Evolutionary conservation across 495 filamentous ascomycete species (phyloP), one percentile per base, ranked within the genome.

Genomic region (Penicillium parvum): DNA sequence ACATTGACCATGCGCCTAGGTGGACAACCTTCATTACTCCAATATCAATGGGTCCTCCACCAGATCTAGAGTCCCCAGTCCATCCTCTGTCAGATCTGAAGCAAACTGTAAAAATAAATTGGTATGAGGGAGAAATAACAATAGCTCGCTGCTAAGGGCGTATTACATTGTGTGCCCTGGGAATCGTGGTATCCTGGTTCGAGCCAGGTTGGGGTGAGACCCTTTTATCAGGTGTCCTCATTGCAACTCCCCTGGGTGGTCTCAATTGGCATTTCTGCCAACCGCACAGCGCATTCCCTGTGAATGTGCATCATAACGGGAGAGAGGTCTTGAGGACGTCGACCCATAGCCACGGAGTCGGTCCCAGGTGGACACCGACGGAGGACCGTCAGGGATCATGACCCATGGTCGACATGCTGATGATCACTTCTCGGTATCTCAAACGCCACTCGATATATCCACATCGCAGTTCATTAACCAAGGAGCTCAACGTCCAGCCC

Each of bases 401-500:
- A n/a, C n/a, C n/a, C n/a, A n/a, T n/a, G 8, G 16, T 30, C 28
- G 8, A 30, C 16, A 15, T 30, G 28, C 12, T 2, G 12, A 30
- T 7, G 28, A 30, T n/a, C 28, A 15, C 28, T n/a, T n/a, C n/a
- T n/a, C n/a, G 28, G 7, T 14, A 30, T 30, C 12, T 30, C 28
- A 30, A 15, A 30, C n/a, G 16, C 16, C 28, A 30, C 12, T 14
- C 2, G 12, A 28, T 10, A 28, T 10, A 28, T 14, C 12, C 12
- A 2, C 28, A 30, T 30, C 5, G 20, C 17, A 29, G 12, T 23
- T 23, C 9, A 14, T 59, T 65, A 95, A 59, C 86, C 84, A 50
- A 98, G 81, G 45, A 96, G 71, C 53, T 96, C 92, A 23, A 98
- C 92, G 71, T 97, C 94, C 53, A 98, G 74, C 4, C 92, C 94